Conservation (phyloP, 2,329 filamentous ascomycete species). For the Verticillium klebahnii region DNA sequence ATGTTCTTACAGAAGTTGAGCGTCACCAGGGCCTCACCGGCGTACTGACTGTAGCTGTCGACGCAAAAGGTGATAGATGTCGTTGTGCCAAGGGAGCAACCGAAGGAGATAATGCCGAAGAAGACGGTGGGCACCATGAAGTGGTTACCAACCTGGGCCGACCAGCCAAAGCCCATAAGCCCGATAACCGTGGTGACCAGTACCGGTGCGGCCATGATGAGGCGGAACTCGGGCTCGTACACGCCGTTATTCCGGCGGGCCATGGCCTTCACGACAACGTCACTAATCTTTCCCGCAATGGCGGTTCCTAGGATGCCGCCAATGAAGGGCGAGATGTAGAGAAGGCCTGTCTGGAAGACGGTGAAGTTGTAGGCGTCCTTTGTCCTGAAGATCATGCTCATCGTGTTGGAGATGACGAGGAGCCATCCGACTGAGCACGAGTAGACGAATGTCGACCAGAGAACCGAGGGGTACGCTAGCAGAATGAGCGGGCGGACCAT, state of each 20-base stretch:
- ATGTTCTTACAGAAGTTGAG: constrained; percentile 94
- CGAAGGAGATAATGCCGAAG: constrained; percentile 88
- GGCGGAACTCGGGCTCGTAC: constrained; percentile 79
- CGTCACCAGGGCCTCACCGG: constrained; percentile 89
- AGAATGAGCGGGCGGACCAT: constrained; percentile 78
- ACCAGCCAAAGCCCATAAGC: constrained; percentile 97
- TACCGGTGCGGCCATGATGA: constrained; percentile 83
- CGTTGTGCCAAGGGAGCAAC: constrained; percentile 83
- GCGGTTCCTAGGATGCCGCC: constrained; percentile 85
- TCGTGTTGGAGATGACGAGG: constrained; percentile 87
- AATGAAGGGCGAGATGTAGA: constrained; percentile 87
- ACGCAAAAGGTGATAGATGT: constrained; percentile 93
- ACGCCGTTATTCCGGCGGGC: constrained; percentile 82
- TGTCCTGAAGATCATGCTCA: constrained; percentile 73
- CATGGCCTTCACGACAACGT: constrained; percentile 79
- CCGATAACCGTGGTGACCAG: constrained; percentile 75
- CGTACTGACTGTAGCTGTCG: constrained; percentile 89
- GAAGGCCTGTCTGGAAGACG: constrained; percentile 73
- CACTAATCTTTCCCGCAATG: constrained; percentile 83
- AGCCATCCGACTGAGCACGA: constrained; percentile 89
- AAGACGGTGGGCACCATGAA: constrained; percentile 95
- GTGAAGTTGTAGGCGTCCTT: constrained; percentile 72
- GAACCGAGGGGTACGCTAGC: constrained; percentile 79
- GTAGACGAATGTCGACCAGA: constrained; percentile 86
- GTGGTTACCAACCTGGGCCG: constrained; percentile 63